Conservation (phyloP, 1,139 yeast genomes). For the Sugiyamaella neomexicana region DNA sequence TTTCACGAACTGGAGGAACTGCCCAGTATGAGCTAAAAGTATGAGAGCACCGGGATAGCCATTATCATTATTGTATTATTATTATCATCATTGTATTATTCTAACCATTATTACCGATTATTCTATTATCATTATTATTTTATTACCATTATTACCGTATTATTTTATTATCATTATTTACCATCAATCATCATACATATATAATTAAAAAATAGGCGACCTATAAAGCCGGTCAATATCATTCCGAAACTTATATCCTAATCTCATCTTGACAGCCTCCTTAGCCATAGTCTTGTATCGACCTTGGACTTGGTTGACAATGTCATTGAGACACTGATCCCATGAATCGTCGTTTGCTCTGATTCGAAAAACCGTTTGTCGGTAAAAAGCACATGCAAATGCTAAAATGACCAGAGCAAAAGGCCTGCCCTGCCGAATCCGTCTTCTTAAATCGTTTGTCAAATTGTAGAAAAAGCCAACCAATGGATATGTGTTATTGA, state of each 20-base stretch:
- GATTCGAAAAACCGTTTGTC: slow-evolving; percentile 11
- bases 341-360: slow-evolving; percentile 10
- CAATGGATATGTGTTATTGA: slow-evolving; percentile 11
- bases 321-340: slow-evolving; percentile 13
- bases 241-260: neutral
- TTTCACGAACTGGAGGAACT: too few relatives aligned
- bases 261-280: slow-evolving; percentile 10
- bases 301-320: slow-evolving; percentile 1
- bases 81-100: too few relatives aligned
- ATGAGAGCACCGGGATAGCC: too few relatives aligned
- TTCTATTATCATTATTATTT: too few relatives aligned
- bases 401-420: slow-evolving; percentile 17
- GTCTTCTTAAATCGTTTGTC: slow-evolving; percentile 3
- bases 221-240: neutral
- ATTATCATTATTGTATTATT: too few relatives aligned
- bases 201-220: neutral
- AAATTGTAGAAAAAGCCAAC: slow-evolving; percentile 9
- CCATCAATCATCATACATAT: neutral
- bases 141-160: neutral
- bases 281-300: slow-evolving; percentile 3
- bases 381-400: slow-evolving; percentile 6
- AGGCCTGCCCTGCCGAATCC: slow-evolving; percentile 13
- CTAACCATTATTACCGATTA: too few relatives aligned
- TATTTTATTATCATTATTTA: too few relatives aligned
- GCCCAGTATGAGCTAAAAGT: too few relatives aligned